Conservation (phyloP, 805 yeast species). For the Pichia scutulata region DNA sequence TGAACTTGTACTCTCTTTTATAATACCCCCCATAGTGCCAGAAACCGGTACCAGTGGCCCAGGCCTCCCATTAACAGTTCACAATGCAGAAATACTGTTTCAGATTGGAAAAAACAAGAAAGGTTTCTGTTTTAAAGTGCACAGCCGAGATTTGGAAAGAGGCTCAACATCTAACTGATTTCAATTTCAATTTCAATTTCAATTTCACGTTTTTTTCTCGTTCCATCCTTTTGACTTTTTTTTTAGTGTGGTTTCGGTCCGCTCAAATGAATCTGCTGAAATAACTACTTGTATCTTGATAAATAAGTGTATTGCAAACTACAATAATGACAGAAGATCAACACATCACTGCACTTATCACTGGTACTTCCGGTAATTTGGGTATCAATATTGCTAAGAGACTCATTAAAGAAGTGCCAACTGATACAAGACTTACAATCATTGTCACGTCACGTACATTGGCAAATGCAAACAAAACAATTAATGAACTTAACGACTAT, state of each 20-base stretch:
- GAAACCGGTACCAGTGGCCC: neutral
- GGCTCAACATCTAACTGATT: neutral
- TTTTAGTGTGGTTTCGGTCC: neutral
- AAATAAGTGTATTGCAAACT: neutral
- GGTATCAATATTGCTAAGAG: constrained; percentile 84
- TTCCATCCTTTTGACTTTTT: neutral
- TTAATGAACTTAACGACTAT: constrained; percentile 46
- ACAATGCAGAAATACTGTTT: neutral
- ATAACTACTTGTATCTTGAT: neutral
- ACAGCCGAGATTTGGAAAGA: neutral
- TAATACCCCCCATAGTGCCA: neutral
- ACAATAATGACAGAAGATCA: neutral
- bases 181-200: no score
- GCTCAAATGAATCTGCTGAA: neutral
- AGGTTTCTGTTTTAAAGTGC: neutral
- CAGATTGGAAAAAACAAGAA: neutral
- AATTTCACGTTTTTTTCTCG: neutral
- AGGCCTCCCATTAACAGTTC: neutral
- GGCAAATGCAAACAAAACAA: constrained; percentile 74
- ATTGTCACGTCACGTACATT: constrained; percentile 86
- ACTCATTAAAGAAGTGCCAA: constrained; percentile 53
- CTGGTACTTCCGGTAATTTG: constrained; percentile 49
- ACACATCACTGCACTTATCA: constrained; percentile 27
- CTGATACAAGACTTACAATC: constrained; percentile 54
- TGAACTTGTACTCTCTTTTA: neutral